Evolutionary conservation across 2,329 filamentous ascomycete species (phyloP).

Genomic region (Fusarium sp.): DNA sequence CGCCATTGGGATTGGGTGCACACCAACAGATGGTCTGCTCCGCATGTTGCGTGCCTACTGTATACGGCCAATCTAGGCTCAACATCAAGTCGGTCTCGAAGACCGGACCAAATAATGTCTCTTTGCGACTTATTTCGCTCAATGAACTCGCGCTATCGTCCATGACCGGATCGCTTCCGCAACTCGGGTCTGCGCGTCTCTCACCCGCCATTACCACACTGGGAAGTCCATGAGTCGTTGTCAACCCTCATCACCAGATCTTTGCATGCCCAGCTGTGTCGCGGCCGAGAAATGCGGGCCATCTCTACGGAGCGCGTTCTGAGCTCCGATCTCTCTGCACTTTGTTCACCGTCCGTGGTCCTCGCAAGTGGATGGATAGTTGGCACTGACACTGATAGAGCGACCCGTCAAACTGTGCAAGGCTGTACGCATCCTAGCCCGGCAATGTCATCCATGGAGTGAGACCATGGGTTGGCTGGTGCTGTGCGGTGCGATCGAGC

Average conservation of each 20-base stretch:
- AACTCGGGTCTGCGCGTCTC: conserved; percentile 20
- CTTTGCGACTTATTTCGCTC: conserved; percentile 17
- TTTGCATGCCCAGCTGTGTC: conserved; percentile 32
- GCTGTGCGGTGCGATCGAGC: conserved; percentile 29
- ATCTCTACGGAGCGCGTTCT: not conserved
- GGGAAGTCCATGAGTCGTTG: conserved; percentile 13
- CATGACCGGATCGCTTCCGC: conserved; percentile 22
- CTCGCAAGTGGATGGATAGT: conserved; percentile 5
- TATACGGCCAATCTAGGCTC: conserved; percentile 20
- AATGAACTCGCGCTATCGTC: conserved; percentile 23
- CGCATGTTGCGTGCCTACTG: conserved; percentile 8
- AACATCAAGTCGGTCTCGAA: conserved; percentile 11
- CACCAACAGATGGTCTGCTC: conserved; percentile 7
- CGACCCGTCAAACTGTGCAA: conserved; percentile 39
- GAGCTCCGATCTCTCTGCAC: conserved; percentile 22
- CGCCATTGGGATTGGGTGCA: conserved; percentile 23
- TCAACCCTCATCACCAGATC: conserved; percentile 34
- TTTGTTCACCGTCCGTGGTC: conserved; percentile 18
- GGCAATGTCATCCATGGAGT: conserved; percentile 42
- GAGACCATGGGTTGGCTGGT: conserved; percentile 38
- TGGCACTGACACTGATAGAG: conserved; percentile 8
- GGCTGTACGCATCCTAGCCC: conserved; percentile 42
- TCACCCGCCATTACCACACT: conserved; percentile 20
- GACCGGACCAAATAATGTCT: conserved; percentile 11
- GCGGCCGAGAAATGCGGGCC: conserved; percentile 12